Evolutionary conservation across 2,329 filamentous ascomycete species (phyloP).

Genomic region (Blastomyces silverae): DNA sequence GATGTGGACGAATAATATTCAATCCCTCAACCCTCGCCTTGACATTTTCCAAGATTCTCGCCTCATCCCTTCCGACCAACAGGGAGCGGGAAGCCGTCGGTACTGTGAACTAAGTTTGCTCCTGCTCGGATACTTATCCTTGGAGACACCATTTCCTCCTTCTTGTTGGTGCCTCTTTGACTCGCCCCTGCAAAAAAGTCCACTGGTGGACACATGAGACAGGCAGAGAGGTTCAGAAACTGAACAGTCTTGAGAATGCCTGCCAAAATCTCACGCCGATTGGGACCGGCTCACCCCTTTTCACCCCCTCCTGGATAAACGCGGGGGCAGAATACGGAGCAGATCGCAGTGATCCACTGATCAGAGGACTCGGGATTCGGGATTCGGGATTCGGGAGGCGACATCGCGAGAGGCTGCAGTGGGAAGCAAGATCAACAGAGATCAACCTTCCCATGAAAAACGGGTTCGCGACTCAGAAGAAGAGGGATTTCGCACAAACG

Average conservation of each 20-base stretch:
- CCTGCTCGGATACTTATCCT: not conserved
- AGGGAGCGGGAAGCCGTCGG: not conserved
- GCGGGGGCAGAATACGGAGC: not conserved
- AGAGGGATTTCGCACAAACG: not conserved
- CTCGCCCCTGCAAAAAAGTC: not conserved
- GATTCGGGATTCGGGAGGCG: not conserved
- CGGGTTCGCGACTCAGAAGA: not conserved
- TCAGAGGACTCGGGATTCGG: not conserved
- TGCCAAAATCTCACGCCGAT: not conserved
- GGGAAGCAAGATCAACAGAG: not conserved
- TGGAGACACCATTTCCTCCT: not conserved
- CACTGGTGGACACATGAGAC: not conserved
- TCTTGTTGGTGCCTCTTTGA: not conserved
- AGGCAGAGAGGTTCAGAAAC: not conserved
- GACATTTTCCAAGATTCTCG: not conserved
- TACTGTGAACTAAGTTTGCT: not conserved
- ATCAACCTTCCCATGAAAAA: not conserved
- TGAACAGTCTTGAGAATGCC: not conserved
- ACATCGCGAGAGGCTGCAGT: not conserved
- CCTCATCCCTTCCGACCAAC: not conserved
- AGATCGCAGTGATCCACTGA: not conserved
- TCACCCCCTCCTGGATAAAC: not conserved
- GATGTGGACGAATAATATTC: conserved; percentile 1
- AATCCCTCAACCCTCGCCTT: not conserved
- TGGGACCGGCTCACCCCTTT: not conserved